Conservation (phyloP, 192 early-diverging fungal species). For the Glomus cerebriforme region DNA sequence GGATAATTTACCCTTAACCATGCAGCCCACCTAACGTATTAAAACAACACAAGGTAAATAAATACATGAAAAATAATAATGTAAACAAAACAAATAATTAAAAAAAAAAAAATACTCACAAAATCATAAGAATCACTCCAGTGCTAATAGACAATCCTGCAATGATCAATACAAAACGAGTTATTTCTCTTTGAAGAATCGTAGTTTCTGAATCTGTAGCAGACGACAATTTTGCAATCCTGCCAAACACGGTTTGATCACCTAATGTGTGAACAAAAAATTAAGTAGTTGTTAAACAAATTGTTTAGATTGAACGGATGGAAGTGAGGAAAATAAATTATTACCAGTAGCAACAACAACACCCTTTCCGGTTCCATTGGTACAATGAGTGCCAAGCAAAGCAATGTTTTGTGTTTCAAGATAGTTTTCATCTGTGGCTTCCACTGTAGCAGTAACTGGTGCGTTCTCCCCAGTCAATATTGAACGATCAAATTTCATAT, state of each 20-base stretch:
- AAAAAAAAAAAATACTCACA: too few relatives aligned
- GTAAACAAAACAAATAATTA: too few relatives aligned
- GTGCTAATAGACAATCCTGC: slow-evolving; percentile 51
- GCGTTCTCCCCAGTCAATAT: slow-evolving; percentile 78
- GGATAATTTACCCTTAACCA: not conserved
- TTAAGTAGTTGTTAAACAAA: not conserved
- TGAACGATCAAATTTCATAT: slow-evolving; percentile 78
- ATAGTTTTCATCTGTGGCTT: slow-evolving; percentile 70
- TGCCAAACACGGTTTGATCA: slow-evolving; percentile 70
- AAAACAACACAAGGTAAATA: too few relatives aligned
- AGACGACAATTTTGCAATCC: slow-evolving; percentile 65
- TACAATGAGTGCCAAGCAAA: slow-evolving; percentile 68
- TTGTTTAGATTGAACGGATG: not conserved
- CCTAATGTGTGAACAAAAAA: not conserved
- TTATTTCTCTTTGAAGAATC: slow-evolving; percentile 63
- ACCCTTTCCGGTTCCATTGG: slow-evolving; percentile 71
- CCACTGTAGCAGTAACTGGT: slow-evolving; percentile 60
- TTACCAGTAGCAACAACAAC: slow-evolving; percentile 74
- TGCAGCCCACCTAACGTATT: not conserved
- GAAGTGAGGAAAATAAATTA: not conserved
- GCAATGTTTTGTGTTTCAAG: slow-evolving; percentile 84
- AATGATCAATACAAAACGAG: slow-evolving; percentile 71
- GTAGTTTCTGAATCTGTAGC: slow-evolving; percentile 46
- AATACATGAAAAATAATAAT: too few relatives aligned
- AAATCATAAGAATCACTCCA: slow-evolving; percentile 35